Evolutionary conservation across 106 monocot genomes (phyloP).

Genomic region (Phalaenopsis equestris): DNA sequence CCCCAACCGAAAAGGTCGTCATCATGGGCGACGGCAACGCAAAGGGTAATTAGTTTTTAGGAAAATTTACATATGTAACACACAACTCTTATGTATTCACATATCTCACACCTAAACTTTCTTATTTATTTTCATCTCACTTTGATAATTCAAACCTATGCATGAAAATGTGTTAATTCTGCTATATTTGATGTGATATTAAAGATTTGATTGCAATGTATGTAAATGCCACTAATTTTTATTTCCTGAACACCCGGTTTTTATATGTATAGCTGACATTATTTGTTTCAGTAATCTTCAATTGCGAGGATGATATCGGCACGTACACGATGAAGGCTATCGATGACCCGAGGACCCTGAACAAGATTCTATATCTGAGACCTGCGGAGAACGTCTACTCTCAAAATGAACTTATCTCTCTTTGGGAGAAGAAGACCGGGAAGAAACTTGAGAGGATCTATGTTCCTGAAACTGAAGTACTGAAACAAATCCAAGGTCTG

Average conservation of each 20-base stretch:
- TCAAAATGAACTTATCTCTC: constrained; percentile 54
- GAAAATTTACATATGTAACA: too few species aligned
- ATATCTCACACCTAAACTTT: too few species aligned
- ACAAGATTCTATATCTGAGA: constrained; percentile 57
- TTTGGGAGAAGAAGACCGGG: constrained; percentile 61
- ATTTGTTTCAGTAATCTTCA: constrained; percentile 20
- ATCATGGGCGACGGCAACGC: constrained; percentile 61
- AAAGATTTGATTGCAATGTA: too few species aligned
- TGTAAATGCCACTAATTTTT: too few species aligned
- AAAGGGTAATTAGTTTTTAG: constrained; percentile 26
- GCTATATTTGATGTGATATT: too few species aligned
- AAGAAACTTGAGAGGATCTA: constrained; percentile 53
- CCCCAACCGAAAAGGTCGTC: constrained; percentile 33
- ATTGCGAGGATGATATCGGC: constrained; percentile 46
- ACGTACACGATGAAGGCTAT: constrained; percentile 50
- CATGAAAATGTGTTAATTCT: too few species aligned
- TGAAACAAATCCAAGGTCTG: constrained; percentile 42
- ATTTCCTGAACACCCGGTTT: too few species aligned
- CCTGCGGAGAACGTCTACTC: constrained; percentile 42
- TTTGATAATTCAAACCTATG: too few species aligned
- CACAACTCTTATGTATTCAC: too few species aligned
- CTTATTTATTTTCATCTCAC: too few species aligned
- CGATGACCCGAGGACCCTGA: constrained; percentile 61
- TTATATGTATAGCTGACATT: neutral
- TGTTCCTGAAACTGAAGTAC: constrained; percentile 46